phyloP scores from a whole-genome alignment of 768 basidiomycete genomes.

The Asterophora lycoperdoides region DNA sequence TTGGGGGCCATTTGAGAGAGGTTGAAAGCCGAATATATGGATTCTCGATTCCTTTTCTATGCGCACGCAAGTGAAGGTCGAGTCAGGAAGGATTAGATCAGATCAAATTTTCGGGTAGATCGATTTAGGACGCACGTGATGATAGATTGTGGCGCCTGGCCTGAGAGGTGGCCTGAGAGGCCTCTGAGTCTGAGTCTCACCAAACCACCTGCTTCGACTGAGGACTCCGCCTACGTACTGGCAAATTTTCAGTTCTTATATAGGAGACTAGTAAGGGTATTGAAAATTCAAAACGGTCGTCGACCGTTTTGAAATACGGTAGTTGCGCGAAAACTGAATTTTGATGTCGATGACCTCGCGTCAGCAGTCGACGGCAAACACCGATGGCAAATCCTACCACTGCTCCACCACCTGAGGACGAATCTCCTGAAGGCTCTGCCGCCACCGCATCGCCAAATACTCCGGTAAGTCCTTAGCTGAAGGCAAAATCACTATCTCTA shows the following conservation, averaged over 20 bases:
- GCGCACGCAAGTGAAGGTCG: too few relatives aligned
- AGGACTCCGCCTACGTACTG: too few relatives aligned
- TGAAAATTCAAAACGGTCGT: background rate
- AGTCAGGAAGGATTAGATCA: background rate
- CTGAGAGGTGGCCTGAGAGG: too few relatives aligned
- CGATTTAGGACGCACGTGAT: background rate
- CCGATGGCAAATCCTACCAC: conserved; percentile 15
- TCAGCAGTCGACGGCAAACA: conserved; percentile 12
- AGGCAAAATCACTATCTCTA: conserved; percentile 1
- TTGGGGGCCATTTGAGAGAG: conserved; percentile 42
- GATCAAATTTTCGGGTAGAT: conserved; percentile 3
- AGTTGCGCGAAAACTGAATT: too few relatives aligned
- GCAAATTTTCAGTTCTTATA: too few relatives aligned
- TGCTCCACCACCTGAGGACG: conserved; percentile 4
- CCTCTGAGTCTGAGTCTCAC: too few relatives aligned
- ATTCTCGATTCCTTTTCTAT: background rate
- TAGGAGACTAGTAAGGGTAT: background rate
- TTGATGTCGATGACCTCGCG: too few relatives aligned
- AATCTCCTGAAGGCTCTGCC: too few relatives aligned
- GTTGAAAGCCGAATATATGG: background rate
- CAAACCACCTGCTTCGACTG: too few relatives aligned
- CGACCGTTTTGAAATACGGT: too few relatives aligned
- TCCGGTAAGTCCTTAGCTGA: conserved; percentile 7
- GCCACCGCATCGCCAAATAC: background rate
- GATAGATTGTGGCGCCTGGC: conserved; percentile 1